Evolutionary conservation across 2,329 filamentous ascomycete genomes (phyloP).

Genomic region (Fusarium clavum): DNA sequence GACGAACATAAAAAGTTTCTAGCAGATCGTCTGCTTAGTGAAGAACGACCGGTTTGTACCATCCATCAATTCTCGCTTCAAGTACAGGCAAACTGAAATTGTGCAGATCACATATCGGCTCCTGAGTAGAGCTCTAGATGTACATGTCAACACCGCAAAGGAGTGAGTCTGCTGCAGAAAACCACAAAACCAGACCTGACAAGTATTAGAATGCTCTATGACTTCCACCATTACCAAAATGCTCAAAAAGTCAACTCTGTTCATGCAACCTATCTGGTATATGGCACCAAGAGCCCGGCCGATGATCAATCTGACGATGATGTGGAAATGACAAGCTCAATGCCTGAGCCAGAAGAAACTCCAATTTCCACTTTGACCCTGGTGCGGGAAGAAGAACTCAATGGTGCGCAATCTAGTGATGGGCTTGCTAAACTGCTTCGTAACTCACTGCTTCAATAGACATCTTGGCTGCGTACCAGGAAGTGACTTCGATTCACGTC

Average conservation of each 20-base stretch:
- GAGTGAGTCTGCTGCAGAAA: slow-evolving; percentile 66
- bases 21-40: slow-evolving; percentile 79
- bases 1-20: slow-evolving; percentile 78
- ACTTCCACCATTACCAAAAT: slow-evolving; percentile 87
- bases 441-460: slow-evolving; percentile 58
- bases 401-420: slow-evolving; percentile 56
- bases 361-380: slow-evolving; percentile 72
- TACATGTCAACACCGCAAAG: slow-evolving; percentile 90
- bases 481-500: slow-evolving; percentile 83
- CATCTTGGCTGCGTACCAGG: slow-evolving; percentile 73
- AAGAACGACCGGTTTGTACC: slow-evolving; percentile 74
- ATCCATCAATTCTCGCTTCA: neutral
- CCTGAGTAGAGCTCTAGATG: slow-evolving; percentile 82
- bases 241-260: slow-evolving; percentile 79
- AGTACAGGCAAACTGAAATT: slow-evolving; percentile 18
- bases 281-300: slow-evolving; percentile 69
- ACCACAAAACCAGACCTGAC: slow-evolving; percentile 26
- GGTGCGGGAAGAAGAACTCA: slow-evolving; percentile 77
- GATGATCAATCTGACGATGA: slow-evolving; percentile 66
- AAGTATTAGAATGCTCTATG: slow-evolving; percentile 82
- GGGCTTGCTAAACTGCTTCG: neutral
- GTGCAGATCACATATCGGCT: slow-evolving; percentile 85
- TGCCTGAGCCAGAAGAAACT: slow-evolving; percentile 67
- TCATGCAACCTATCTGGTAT: slow-evolving; percentile 93
- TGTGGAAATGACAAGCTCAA: slow-evolving; percentile 76